phyloP scores from a whole-genome alignment of 306 rosid genomes.

The Trifolium dubium region DNA sequence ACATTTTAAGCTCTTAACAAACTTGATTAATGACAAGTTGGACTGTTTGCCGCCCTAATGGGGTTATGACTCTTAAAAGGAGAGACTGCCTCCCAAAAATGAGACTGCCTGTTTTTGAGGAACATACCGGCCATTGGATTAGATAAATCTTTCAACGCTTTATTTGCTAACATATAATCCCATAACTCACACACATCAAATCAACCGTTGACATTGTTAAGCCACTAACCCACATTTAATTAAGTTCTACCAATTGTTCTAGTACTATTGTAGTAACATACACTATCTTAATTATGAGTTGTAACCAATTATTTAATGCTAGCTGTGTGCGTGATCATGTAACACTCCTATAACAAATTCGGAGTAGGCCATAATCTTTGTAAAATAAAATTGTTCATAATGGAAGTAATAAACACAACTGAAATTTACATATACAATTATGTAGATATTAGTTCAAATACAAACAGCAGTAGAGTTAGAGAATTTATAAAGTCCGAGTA shows the following conservation, averaged over 20 bases:
- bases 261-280: not conserved
- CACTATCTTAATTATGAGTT: slow-evolving; percentile 22
- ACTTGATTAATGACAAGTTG: slow-evolving; percentile 9
- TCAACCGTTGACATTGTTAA: slow-evolving; percentile 38
- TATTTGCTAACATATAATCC: slow-evolving; percentile 35
- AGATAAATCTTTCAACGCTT: slow-evolving; percentile 13
- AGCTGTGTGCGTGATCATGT: slow-evolving; percentile 34
- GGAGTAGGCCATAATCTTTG: no score
- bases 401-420: no score
- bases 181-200: slow-evolving; percentile 19
- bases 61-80: slow-evolving; percentile 6
- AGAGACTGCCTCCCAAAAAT: slow-evolving; percentile 43
- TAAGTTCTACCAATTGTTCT: not conserved
- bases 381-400: no score
- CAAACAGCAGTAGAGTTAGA: no score
- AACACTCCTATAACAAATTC: not conserved
- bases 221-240: slow-evolving; percentile 23
- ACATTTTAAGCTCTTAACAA: not conserved
- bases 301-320: slow-evolving; percentile 24
- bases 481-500: no score
- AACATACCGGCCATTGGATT: slow-evolving; percentile 50
- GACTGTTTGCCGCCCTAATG: slow-evolving; percentile 42
- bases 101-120: slow-evolving; percentile 48
- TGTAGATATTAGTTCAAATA: no score
- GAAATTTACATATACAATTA: no score